Conservation (phyloP, 495 filamentous ascomycete genomes). For the Penicillium verhagenii region DNA sequence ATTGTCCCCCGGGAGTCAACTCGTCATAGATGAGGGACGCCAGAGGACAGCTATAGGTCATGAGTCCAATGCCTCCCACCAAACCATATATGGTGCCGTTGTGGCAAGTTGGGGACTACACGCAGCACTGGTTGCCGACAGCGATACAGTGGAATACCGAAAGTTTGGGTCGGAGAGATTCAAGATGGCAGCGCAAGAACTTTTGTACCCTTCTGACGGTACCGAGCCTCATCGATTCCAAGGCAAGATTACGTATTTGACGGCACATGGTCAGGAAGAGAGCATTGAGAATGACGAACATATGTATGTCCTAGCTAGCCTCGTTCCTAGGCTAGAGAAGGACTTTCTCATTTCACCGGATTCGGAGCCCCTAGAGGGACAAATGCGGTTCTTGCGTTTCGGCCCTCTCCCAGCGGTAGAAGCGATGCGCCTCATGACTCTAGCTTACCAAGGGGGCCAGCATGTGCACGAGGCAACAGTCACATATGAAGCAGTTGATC, state of each 20-base stretch:
- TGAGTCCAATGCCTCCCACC: constrained; percentile 20
- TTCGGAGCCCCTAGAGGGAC: constrained; percentile 63
- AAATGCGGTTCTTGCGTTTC: constrained; percentile 72
- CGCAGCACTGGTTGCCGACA: constrained; percentile 81
- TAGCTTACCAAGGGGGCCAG: constrained; percentile 70
- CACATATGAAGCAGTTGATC: constrained; percentile 63
- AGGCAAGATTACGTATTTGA: constrained; percentile 51
- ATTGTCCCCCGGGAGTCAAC: constrained; percentile 64
- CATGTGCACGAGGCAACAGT: constrained; percentile 64
- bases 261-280: constrained; percentile 15
- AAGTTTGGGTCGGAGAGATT: constrained; percentile 74
- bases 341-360: constrained; percentile 74
- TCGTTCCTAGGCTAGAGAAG: constrained; percentile 78
- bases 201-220: constrained; percentile 60
- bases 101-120: constrained; percentile 88
- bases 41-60: constrained; percentile 18
- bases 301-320: constrained; percentile 71
- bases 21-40: constrained; percentile 40
- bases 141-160: constrained; percentile 76
- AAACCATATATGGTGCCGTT: constrained; percentile 67
- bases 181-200: constrained; percentile 73
- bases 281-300: constrained; percentile 33
- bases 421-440: constrained; percentile 71
- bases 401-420: constrained; percentile 58
- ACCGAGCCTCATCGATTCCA: constrained; percentile 65